Evolutionary conservation across 345 rosid genomes (phyloP).

Genomic region (Eutrema heterophyllum): DNA sequence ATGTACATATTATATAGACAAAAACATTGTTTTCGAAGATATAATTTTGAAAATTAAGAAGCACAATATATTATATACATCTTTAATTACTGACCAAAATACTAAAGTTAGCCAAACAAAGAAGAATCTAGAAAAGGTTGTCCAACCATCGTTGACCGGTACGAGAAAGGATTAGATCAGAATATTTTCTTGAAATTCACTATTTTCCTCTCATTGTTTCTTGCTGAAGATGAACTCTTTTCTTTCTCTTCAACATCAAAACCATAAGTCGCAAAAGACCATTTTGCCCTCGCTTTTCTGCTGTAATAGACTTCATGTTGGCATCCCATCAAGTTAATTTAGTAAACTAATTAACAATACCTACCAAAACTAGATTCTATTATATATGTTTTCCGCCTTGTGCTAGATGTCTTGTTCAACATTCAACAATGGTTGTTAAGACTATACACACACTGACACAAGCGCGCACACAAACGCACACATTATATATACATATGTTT

Average conservation of each 20-base stretch:
- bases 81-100: not conserved
- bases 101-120: not conserved
- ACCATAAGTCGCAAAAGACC: not conserved
- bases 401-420: not conserved
- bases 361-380: not conserved
- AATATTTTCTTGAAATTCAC: not conserved
- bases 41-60: not conserved
- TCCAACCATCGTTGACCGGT: conserved; percentile 22
- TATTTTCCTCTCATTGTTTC: not conserved
- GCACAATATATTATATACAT: not conserved
- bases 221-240: conserved; percentile 9
- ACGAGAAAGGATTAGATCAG: not conserved
- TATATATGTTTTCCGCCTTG: not conserved
- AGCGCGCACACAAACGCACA: conserved; percentile 4
- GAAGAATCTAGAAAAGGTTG: conserved; percentile 16
- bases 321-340: not conserved
- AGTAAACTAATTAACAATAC: not conserved
- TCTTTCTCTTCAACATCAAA: not conserved
- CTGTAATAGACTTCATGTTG: not conserved
- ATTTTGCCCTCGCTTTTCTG: not conserved
- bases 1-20: not conserved
- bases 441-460: conserved; percentile 22
- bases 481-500: not conserved
- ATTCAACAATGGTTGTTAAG: conserved; percentile 26
- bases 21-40: not conserved